These are phyloP conservation scores for Inga leiocalycina DNA, from an alignment of 306 rosid species.

Conservation along the genomic window DNA sequence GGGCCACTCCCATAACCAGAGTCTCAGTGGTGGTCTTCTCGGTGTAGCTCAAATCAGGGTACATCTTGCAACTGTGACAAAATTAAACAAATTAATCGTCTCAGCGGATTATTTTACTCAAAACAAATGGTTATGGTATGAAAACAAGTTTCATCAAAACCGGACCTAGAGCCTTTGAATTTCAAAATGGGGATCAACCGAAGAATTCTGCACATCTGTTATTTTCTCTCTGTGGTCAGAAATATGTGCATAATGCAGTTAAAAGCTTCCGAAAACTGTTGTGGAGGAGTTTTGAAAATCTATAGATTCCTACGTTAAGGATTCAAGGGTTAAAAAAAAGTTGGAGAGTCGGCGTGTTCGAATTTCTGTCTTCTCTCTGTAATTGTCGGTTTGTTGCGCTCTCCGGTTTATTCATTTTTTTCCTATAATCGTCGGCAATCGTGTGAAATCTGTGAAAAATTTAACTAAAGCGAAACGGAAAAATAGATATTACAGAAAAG, in stretches of 20 bases:
- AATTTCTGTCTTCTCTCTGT: background rate
- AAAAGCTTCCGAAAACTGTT: background rate
- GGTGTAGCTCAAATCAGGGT: conserved; percentile 46
- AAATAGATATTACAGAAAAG: background rate
- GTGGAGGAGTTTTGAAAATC: background rate
- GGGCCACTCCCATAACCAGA: conserved; percentile 50
- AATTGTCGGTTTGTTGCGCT: background rate
- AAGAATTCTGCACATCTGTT: background rate
- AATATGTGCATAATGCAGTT: background rate
- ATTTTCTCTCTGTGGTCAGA: background rate
- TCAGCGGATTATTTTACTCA: background rate
- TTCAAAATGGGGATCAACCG: background rate
- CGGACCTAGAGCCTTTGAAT: background rate
- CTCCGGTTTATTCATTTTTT: background rate
- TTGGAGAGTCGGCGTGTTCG: too few species aligned
- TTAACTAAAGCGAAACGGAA: background rate
- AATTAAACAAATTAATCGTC: too few species aligned
- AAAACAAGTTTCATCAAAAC: background rate
- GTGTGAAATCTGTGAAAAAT: background rate
- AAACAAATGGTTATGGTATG: background rate
- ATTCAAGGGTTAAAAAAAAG: too few species aligned
- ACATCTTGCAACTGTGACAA: conserved; percentile 54
- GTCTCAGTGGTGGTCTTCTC: conserved; percentile 55
- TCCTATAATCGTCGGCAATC: background rate
- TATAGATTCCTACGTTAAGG: background rate